Percentiles rank a stretch among this genome's conserved stretches.
Evolutionary conservation across 2,329 filamentous ascomycete species (phyloP).

Genomic region (Zarea fungicola): DNA sequence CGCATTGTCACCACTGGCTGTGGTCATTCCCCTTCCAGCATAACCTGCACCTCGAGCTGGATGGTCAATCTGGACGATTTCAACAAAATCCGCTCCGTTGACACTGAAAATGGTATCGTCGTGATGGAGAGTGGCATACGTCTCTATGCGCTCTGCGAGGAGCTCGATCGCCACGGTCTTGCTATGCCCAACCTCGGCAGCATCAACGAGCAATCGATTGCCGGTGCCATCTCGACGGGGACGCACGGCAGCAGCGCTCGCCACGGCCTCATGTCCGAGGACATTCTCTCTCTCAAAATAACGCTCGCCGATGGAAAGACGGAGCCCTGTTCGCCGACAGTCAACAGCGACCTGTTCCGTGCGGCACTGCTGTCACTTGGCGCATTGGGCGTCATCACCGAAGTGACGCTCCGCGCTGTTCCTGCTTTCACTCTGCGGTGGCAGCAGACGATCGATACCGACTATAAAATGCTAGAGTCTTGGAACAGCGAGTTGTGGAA

Average conservation of each 20-base stretch:
- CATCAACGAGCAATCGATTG: conserved; percentile 91
- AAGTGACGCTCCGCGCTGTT: conserved; percentile 78
- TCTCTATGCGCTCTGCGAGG: conserved; percentile 65
- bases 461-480: conserved; percentile 60
- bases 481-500: conserved; percentile 79
- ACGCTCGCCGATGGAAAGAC: conserved; percentile 76
- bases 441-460: conserved; percentile 71
- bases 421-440: conserved; percentile 81
- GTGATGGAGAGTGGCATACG: conserved; percentile 86
- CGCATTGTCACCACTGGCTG: conserved; percentile 84
- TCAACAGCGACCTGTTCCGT: conserved; percentile 75
- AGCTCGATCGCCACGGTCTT: conserved; percentile 69
- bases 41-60: conserved; percentile 93
- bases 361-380: conserved; percentile 84
- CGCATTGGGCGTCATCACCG: conserved; percentile 83
- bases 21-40: conserved; percentile 83
- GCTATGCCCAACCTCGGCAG: conserved; percentile 90
- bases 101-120: conserved; percentile 60
- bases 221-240: conserved; percentile 85
- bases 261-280: conserved; percentile 81
- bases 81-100: conserved; percentile 64
- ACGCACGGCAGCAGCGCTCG: conserved; percentile 84
- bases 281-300: conserved; percentile 68
- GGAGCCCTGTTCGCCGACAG: conserved; percentile 62
- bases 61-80: conserved; percentile 88